Evolutionary conservation across 2,329 filamentous ascomycete genomes (phyloP), one percentile per base, ranked within the genome.

Genomic region (Venturiaceae sp.): DNA sequence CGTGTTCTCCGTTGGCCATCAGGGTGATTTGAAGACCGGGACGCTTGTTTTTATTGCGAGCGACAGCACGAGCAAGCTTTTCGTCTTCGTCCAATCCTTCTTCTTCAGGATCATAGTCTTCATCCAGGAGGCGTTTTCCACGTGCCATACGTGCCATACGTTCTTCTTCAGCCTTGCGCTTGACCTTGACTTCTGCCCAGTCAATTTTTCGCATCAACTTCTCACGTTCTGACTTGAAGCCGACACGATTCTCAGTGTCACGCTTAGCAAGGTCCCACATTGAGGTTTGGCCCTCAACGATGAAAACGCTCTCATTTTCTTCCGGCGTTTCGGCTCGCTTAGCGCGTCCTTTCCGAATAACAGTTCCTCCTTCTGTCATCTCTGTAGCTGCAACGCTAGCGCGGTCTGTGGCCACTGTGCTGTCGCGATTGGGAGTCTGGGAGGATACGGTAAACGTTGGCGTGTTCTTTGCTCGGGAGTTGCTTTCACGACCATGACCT

Each of bases 181-280:
- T 64, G 59, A 64, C 61, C 57, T 58, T 44, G 61, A 80, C 75
- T 61, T 80, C 74, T 47, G 77, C 74, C 72, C 79, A 77, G 63
- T 89, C 81, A 46, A 88, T 83, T 63, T 85, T 79, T 44, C 84
- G 82, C 64, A 94, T 84, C 66, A 87, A 84, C 65, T 85, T 83
- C 64, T 90, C 87, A 3, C 85, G 81, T 65, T 84, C 89, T 58
- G 86, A 85, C 23, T 87, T 74, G 23, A 52, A 19, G 19, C 58
- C 58, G n/a, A 55, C 39, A 1, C 58, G 58, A 21, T 58, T 58
- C 33, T 52, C 39, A 1, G 32, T 46, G n/a, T 55, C 54, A 28
- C 58, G 66, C 90, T 86, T 61, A 80, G 82, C 54, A 83, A 94
- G 72, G 59, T 90, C 86, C 46, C 79, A 81, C 84, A 94, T 90